A percentile compares a stretch with the other conserved stretches of the same genome.
These are phyloP conservation scores for Wickerhamiella brachini DNA, from an alignment of 805 yeast species.

Conservation along the genomic window DNA sequence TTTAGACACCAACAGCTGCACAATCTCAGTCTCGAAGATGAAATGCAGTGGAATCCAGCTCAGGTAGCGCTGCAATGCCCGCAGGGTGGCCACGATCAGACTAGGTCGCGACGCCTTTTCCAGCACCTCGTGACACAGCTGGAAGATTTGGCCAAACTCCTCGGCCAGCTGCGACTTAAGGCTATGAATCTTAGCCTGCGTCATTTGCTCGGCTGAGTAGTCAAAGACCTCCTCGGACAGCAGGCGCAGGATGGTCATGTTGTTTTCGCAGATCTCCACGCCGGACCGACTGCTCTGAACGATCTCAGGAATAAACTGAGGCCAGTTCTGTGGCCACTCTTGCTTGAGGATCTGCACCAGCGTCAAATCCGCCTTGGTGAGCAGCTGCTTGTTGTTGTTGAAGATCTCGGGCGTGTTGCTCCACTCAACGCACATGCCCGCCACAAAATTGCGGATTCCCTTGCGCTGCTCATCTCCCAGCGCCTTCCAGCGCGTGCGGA, in stretches of 20 bases:
- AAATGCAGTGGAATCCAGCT: slow-evolving; percentile 92
- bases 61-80: slow-evolving; percentile 67
- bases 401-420: slow-evolving; percentile 72
- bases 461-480: slow-evolving; percentile 77
- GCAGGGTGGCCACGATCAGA: slow-evolving; percentile 69
- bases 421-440: slow-evolving; percentile 82
- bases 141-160: slow-evolving; percentile 87
- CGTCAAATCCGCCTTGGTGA: slow-evolving; percentile 86
- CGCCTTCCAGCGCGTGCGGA: slow-evolving; percentile 86
- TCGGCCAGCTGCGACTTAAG: slow-evolving; percentile 73
- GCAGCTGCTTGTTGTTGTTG: slow-evolving; percentile 60
- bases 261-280: slow-evolving; percentile 91
- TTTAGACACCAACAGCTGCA: slow-evolving; percentile 57
- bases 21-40: slow-evolving; percentile 74
- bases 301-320: slow-evolving; percentile 86
- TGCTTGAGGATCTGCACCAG: slow-evolving; percentile 89
- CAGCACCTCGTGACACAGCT: slow-evolving; percentile 82
- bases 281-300: slow-evolving; percentile 73
- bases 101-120: slow-evolving; percentile 81
- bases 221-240: slow-evolving; percentile 94
- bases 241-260: slow-evolving; percentile 81
- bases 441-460: slow-evolving; percentile 88
- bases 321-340: slow-evolving; percentile 99
- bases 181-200: slow-evolving; percentile 82
- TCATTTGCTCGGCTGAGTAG: slow-evolving; percentile 88